These are phyloP conservation scores for Sechiopsis laciniata DNA, from an alignment of 306 rosid species.

Conservation along the genomic window DNA sequence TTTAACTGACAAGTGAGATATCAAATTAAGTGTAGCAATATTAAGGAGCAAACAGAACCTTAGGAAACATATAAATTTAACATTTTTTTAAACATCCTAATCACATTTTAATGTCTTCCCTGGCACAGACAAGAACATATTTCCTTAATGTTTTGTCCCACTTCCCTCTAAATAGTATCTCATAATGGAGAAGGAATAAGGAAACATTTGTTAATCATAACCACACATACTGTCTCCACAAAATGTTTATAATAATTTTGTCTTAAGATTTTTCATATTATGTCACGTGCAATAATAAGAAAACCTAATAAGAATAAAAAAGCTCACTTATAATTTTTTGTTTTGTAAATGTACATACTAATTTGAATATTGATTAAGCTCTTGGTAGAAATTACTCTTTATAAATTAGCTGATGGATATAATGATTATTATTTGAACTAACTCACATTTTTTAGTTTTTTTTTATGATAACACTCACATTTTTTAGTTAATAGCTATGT, in stretches of 20 bases:
- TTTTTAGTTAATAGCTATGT: no score
- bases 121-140: conserved; percentile 13
- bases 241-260: background rate
- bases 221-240: conserved; percentile 4
- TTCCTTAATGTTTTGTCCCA: conserved; percentile 11
- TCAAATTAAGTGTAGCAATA: background rate
- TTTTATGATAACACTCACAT: no score
- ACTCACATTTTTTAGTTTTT: no score
- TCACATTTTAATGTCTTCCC: background rate
- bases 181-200: conserved; percentile 18
- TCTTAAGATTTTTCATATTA: background rate
- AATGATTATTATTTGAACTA: no score
- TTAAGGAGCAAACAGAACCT: background rate
- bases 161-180: conserved; percentile 14
- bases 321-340: background rate
- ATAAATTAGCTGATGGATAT: no score
- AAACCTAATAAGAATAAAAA: background rate
- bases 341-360: no score
- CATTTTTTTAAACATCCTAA: background rate
- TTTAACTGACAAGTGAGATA: background rate
- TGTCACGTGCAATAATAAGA: conserved; percentile 9
- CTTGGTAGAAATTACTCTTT: background rate
- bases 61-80: background rate
- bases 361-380: background rate
- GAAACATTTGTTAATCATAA: conserved; percentile 17